Evolutionary conservation across 306 rosid species (phyloP).

Genomic region (Pyrus communis): DNA sequence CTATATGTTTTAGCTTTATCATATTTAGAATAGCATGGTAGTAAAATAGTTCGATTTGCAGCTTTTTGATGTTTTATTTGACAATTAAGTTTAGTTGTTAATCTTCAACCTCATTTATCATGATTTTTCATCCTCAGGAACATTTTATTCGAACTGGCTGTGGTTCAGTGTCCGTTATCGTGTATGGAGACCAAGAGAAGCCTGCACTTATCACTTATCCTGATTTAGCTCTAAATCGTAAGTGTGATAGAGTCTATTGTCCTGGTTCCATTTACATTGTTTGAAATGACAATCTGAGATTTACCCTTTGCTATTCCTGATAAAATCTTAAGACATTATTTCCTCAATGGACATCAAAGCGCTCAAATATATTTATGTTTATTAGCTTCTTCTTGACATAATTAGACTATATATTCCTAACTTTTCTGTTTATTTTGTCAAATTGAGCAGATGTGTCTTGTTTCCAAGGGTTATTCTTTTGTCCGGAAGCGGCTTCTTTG

Average conservation of each 20-base stretch:
- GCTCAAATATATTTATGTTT: not conserved
- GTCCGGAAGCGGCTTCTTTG: conserved; percentile 90
- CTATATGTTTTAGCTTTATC: not conserved
- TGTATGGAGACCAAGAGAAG: conserved; percentile 78
- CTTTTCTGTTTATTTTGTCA: not conserved
- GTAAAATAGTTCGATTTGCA: not conserved
- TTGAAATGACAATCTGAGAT: not conserved
- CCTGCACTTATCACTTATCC: conserved; percentile 88
- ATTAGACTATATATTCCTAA: not conserved
- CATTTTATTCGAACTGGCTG: conserved; percentile 65
- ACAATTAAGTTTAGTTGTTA: not conserved
- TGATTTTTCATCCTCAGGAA: conserved; percentile 41
- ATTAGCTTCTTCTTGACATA: not conserved
- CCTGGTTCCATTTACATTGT: not conserved
- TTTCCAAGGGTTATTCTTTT: conserved; percentile 92
- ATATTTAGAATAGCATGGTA: not conserved
- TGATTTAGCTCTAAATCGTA: conserved; percentile 82
- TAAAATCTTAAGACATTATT: not conserved
- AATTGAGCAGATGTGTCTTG: conserved; percentile 69
- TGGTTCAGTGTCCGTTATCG: conserved; percentile 82
- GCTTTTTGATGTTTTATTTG: not conserved
- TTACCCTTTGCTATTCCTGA: not conserved
- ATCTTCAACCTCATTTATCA: not conserved
- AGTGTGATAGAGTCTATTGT: conserved; percentile 17
- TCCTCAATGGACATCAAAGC: not conserved